phyloP scores from a whole-genome alignment of 2,329 filamentous ascomycete species.

The Pseudocercospora fuligena region DNA sequence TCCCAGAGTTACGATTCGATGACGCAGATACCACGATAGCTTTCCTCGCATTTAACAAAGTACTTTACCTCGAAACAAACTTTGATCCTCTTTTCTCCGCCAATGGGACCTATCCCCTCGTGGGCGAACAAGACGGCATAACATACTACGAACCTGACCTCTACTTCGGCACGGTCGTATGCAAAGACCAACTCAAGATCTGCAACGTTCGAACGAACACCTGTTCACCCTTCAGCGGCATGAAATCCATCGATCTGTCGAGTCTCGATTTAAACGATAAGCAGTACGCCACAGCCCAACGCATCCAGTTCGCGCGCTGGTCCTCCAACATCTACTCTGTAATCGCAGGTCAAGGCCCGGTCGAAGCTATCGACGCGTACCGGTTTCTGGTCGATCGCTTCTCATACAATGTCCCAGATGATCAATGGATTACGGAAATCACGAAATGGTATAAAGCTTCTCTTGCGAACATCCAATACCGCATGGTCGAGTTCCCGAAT shows the following conservation, averaged over 20 bases:
- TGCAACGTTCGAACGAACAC: neutral
- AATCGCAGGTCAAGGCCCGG: neutral
- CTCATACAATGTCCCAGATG: conserved; percentile 7
- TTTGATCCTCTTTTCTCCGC: conserved; percentile 11
- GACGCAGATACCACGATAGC: conserved; percentile 6
- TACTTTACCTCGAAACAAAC: neutral
- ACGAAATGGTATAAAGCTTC: conserved; percentile 11
- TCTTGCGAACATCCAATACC: conserved; percentile 13
- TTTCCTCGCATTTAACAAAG: conserved; percentile 8
- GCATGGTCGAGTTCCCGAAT: conserved; percentile 13
- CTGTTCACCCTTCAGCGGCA: neutral
- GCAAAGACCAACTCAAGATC: conserved; percentile 2
- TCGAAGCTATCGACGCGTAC: neutral
- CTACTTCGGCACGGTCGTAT: conserved; percentile 1
- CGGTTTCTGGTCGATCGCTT: neutral
- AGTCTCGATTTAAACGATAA: neutral
- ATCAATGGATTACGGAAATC: conserved; percentile 5
- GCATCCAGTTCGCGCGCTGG: conserved; percentile 1
- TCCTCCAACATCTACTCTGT: conserved; percentile 3
- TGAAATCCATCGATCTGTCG: neutral
- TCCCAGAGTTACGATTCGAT: neutral
- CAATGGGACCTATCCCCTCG: neutral
- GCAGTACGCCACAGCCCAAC: neutral
- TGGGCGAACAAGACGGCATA: neutral
- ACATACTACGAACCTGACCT: conserved; percentile 5